A percentile compares a stretch with the other conserved stretches of the same genome.
These are phyloP conservation scores for Phaeoacremonium minimum DNA, from an alignment of 2,329 filamentous ascomycete genomes.

Conservation along the genomic window DNA sequence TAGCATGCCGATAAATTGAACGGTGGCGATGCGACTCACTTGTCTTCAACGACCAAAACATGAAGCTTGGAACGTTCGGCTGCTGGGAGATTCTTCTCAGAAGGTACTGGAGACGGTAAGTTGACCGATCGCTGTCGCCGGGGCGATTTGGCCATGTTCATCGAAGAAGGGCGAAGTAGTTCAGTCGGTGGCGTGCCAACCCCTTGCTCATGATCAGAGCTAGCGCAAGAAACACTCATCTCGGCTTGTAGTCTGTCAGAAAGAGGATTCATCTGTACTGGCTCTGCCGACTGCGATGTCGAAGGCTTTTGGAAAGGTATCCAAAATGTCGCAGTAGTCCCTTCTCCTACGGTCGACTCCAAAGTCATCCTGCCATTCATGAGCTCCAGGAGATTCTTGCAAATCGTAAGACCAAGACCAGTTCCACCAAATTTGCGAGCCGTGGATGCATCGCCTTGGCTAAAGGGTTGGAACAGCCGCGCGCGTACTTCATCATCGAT, in stretches of 20 bases:
- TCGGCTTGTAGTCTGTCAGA: constrained; percentile 64
- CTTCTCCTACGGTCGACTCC: constrained; percentile 60
- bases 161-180: constrained; percentile 10
- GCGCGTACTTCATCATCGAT: constrained; percentile 74
- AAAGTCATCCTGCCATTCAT: constrained; percentile 75
- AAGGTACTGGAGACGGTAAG: constrained; percentile 10
- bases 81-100: constrained; percentile 44
- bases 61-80: constrained; percentile 60
- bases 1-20: not conserved
- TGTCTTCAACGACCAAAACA: constrained; percentile 78
- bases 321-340: constrained; percentile 72
- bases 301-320: constrained; percentile 73
- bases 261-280: constrained; percentile 60
- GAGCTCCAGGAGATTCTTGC: constrained; percentile 73
- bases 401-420: constrained; percentile 74
- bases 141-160: constrained; percentile 18
- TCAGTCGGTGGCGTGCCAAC: constrained; percentile 37
- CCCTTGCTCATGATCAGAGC: constrained; percentile 56
- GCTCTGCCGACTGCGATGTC: constrained; percentile 35
- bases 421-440: constrained; percentile 76
- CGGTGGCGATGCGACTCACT: constrained; percentile 41
- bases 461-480: constrained; percentile 74
- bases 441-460: constrained; percentile 76
- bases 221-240: constrained; percentile 61
- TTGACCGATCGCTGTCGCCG: constrained; percentile 28